Percentiles rank a stretch among this genome's conserved stretches.
Evolutionary conservation across 176 grass and related monocot species (phyloP).

Genomic region (Zoysia pacifica): DNA sequence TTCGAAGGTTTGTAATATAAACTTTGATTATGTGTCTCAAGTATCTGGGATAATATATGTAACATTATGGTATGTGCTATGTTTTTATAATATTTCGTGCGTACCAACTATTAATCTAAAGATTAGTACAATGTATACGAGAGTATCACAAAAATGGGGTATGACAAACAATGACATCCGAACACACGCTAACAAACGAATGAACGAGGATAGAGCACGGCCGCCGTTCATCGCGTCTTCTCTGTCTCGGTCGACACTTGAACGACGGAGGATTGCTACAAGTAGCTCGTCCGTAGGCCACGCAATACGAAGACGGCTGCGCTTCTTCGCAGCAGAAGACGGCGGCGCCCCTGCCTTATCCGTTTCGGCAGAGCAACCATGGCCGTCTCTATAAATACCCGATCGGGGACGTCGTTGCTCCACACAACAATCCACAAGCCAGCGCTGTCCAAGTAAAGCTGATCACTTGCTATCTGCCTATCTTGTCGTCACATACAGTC

Average conservation of each 20-base stretch:
- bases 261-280: conserved; percentile 3
- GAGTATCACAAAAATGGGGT: too few relatives aligned
- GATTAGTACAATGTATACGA: too few relatives aligned
- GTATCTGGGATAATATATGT: too few relatives aligned
- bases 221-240: background rate
- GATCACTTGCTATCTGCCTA: background rate
- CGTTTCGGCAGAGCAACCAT: conserved; percentile 5
- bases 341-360: conserved; percentile 18
- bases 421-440: background rate
- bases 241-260: background rate
- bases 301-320: background rate
- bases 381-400: conserved; percentile 30
- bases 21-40: too few relatives aligned
- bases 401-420: background rate
- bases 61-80: too few relatives aligned
- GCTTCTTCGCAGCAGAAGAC: background rate
- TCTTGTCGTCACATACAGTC: background rate
- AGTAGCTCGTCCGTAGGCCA: background rate
- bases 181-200: too few relatives aligned
- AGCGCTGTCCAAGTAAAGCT: background rate
- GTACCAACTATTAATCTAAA: too few relatives aligned
- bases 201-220: background rate
- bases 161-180: too few relatives aligned
- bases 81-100: too few relatives aligned
- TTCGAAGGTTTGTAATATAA: too few relatives aligned